A percentile compares a stretch with the other conserved stretches of the same genome.
Conservation (phyloP, 371 early-diverging fungal genomes). For the Apophysomyces variabilis region DNA sequence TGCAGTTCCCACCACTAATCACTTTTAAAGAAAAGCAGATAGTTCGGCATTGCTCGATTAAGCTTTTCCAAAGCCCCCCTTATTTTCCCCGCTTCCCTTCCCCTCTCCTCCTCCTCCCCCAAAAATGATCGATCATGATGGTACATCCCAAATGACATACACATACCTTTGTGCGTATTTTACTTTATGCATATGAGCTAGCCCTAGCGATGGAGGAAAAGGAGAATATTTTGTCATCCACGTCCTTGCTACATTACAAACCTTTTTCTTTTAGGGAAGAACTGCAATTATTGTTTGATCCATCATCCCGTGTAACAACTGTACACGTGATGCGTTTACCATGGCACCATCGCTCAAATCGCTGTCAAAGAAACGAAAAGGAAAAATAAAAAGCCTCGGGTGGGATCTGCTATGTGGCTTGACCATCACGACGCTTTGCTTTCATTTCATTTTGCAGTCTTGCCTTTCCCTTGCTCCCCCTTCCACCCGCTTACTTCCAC, state of each 20-base stretch:
- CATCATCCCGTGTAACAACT: not conserved
- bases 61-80: not conserved
- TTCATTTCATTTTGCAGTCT: too few species aligned
- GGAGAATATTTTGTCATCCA: too few species aligned
- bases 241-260: too few species aligned
- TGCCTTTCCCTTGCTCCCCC: too few species aligned
- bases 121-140: not conserved
- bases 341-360: not conserved
- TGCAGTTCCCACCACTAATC: not conserved
- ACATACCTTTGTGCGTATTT: not conserved
- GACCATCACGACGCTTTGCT: too few species aligned
- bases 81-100: too few species aligned
- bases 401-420: too few species aligned
- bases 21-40: not conserved
- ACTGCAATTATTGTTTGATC: slow-evolving; percentile 3
- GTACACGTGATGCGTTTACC: not conserved
- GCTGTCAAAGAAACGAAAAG: too few species aligned
- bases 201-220: not conserved
- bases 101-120: not conserved
- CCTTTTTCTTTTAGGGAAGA: too few species aligned
- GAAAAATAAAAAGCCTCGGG: too few species aligned
- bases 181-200: not conserved
- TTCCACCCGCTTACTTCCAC: too few species aligned
- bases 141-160: not conserved
- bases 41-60: not conserved